Evolutionary conservation across 139 green algal species (phyloP).

Genomic region (Auxenochlorella pyrenoidosa): DNA sequence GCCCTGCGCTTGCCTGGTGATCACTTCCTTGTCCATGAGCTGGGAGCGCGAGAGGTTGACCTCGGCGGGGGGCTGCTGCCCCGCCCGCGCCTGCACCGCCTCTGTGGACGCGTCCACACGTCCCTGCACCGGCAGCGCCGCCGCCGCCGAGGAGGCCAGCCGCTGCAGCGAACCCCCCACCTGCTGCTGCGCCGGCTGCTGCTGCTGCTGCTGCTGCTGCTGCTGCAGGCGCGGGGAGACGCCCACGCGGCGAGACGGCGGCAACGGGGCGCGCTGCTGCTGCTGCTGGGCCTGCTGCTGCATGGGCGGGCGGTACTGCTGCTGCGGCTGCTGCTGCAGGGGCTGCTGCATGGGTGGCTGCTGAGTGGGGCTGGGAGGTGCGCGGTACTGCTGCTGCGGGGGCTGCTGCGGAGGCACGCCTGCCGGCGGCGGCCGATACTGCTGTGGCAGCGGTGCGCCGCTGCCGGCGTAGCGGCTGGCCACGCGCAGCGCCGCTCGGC

Average conservation of each 20-base stretch:
- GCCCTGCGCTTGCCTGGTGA: slow-evolving; percentile 33
- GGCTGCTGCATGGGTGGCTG: neutral
- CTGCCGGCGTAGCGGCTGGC: neutral
- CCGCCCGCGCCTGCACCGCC: neutral
- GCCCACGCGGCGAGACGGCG: neutral
- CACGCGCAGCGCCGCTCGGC: neutral
- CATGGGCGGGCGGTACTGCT: neutral
- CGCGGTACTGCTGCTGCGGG: neutral
- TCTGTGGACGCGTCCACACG: neutral
- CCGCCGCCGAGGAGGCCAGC: neutral
- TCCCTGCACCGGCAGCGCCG: neutral
- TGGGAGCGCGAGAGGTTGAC: slow-evolving; percentile 28
- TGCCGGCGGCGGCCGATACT: neutral
- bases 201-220: neutral
- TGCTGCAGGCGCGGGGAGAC: neutral
- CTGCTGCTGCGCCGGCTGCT: neutral
- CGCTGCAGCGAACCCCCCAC: neutral
- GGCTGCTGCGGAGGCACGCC: neutral
- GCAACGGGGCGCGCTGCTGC: neutral
- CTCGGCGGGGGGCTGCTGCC: neutral
- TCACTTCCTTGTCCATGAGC: slow-evolving; percentile 48
- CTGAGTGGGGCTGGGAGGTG: neutral
- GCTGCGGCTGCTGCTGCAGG: neutral
- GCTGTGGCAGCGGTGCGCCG: neutral
- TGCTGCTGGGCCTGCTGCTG: neutral